Base-by-base conservation (phyloP, 495 filamentous ascomycete species). In the Tuber melanosporum region DNA sequence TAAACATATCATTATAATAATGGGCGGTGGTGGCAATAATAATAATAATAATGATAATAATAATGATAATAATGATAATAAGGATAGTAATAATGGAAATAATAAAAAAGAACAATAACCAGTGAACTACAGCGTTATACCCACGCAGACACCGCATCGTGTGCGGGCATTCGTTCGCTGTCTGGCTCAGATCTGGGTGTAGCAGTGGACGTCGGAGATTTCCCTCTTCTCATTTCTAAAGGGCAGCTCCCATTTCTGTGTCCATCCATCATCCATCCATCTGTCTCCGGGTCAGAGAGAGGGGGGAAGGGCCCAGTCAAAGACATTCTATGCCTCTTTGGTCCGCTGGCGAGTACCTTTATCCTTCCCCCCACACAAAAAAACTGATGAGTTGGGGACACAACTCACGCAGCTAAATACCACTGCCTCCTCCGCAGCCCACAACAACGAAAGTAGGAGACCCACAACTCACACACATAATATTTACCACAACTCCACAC, bases 401-500 rank as follows among this genome's bases (percentile, higher is more conserved):
- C 57, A 66, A 66, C n/a, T 66, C 57, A 66, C 57, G 14, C n/a
- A 66, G 32, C n/a, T 66, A 66, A 66, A 66, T 66, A 66, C 57
- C 57, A 66, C 57, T 6, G 57, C 26, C 57, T 32, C 57, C 57
- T 66, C 57, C 57, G 3, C 15, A 15, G 57, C n/a, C 57, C n/a
- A 66, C n/a, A 26, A 62, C 57, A 17, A 32, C 32, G 57, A 66
- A 32, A 32, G 57, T 3, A 32, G 14, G 26, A 66, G 57, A 66
- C 57, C 12, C 52, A 62, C 57, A 66, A 32, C n/a, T 66, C 57
- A 66, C 57, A 49, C 20, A 49, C 22, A n/a, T n/a, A 49, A 49
- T 49, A 49, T 49, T 49, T 22, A 49, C 47, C 20, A 49, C 47
- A 49, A 2, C 19, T 12, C 47, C 47, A 46, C 45, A 57, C 49